Conservation (phyloP, 75 land plant genomes). For the Sequoiadendron giganteum region DNA sequence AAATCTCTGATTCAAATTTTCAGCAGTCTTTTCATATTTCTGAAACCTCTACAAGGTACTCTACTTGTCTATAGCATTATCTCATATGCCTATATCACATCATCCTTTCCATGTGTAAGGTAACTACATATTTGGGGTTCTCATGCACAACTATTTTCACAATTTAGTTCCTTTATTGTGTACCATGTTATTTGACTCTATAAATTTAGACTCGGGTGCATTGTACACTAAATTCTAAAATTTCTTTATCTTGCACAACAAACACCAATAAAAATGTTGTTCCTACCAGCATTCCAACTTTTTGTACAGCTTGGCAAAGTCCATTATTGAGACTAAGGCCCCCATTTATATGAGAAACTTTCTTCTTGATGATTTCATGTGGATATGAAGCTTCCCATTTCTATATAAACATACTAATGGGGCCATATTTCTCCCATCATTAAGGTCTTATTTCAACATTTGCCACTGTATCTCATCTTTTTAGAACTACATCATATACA, state of each 20-base stretch:
- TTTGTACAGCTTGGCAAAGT: neutral
- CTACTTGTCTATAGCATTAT: neutral
- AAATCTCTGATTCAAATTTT: too few relatives aligned
- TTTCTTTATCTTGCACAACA: neutral
- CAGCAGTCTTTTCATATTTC: neutral
- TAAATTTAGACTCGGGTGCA: neutral
- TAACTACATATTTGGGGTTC: neutral
- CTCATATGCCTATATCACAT: neutral
- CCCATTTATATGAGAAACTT: neutral
- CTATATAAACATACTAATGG: neutral
- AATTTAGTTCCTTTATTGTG: neutral
- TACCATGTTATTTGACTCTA: neutral
- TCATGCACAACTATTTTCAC: too few relatives aligned
- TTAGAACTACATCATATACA: neutral
- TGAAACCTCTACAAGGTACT: neutral
- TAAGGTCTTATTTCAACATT: too few relatives aligned
- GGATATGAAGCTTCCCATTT: neutral
- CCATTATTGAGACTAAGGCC: neutral
- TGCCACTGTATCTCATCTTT: neutral
- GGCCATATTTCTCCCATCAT: neutral
- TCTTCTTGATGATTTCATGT: neutral
- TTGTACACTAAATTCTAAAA: neutral
- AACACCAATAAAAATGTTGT: neutral
- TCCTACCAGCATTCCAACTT: neutral
- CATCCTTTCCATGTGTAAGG: neutral